A percentile compares a stretch with the other conserved stretches of the same genome.
These are phyloP conservation scores for Colletotrichum liaoningense DNA, from an alignment of 2,329 filamentous ascomycete genomes.

Conservation along the genomic window DNA sequence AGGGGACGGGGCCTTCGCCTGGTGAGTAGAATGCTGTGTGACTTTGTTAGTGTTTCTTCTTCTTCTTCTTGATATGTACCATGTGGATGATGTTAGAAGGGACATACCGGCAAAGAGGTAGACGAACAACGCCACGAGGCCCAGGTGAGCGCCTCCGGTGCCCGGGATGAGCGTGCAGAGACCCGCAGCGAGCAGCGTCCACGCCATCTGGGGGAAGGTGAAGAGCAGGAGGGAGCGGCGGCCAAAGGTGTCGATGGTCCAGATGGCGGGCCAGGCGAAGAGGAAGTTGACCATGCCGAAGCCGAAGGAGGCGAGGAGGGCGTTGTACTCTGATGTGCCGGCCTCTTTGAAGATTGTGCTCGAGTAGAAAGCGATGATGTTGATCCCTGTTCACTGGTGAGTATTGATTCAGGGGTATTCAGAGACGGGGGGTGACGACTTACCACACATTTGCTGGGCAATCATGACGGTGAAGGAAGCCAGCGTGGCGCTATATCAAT, in stretches of 20 bases:
- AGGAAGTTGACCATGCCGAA: conserved; percentile 69
- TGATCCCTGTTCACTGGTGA: conserved; percentile 44
- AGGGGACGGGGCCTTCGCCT: conserved; percentile 69
- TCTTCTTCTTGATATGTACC: background rate
- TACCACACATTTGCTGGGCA: conserved; percentile 70
- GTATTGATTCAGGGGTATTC: background rate
- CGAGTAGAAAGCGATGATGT: conserved; percentile 62
- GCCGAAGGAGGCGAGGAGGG: conserved; percentile 66
- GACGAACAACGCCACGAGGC: conserved; percentile 70
- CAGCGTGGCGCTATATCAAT: conserved; percentile 61
- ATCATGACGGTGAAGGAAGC: conserved; percentile 78
- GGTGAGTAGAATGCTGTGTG: conserved; percentile 68
- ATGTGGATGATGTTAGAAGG: background rate
- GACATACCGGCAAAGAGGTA: conserved; percentile 67
- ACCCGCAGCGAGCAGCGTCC: conserved; percentile 62
- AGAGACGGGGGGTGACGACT: background rate
- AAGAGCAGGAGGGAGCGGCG: conserved; percentile 71
- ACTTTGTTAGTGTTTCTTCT: background rate
- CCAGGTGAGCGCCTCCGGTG: conserved; percentile 55
- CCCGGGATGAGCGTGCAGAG: conserved; percentile 50
- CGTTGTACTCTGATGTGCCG: conserved; percentile 41
- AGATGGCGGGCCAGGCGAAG: conserved; percentile 74
- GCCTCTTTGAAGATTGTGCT: conserved; percentile 58
- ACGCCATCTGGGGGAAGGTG: conserved; percentile 76
- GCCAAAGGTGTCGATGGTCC: conserved; percentile 75